Evolutionary conservation across 495 filamentous ascomycete genomes (phyloP).

Genomic region (Chaetomium tenue): DNA sequence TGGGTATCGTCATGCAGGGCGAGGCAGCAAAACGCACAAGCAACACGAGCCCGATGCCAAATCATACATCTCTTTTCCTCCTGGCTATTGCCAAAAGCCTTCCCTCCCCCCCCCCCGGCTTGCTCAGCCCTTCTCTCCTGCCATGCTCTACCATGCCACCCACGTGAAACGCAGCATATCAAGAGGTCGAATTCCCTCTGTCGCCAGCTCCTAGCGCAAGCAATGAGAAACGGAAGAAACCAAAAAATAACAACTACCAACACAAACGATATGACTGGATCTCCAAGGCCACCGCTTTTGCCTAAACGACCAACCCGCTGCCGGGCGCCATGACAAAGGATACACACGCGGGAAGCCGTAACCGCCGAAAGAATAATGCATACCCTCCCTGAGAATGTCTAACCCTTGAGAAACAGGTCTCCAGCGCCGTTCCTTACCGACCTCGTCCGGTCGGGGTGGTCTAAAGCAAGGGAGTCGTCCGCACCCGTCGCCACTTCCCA

Average conservation of each 20-base stretch:
- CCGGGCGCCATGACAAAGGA: constrained; percentile 11
- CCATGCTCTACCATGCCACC: background rate
- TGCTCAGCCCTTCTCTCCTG: background rate
- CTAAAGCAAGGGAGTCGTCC: constrained; percentile 84
- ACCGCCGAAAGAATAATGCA: constrained; percentile 7
- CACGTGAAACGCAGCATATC: background rate
- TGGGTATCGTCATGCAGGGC: background rate
- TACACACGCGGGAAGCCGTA: constrained; percentile 6
- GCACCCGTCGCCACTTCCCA: constrained; percentile 63
- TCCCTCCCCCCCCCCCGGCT: no score
- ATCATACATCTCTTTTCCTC: background rate
- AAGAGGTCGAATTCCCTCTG: background rate
- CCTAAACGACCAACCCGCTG: background rate
- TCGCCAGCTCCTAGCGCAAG: background rate
- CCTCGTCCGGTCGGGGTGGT: constrained; percentile 74
- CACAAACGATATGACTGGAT: background rate
- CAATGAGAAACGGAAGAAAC: background rate
- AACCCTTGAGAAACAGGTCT: constrained; percentile 57
- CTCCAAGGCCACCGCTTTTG: background rate
- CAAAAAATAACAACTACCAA: background rate
- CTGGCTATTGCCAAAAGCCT: background rate
- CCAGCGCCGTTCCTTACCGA: constrained; percentile 51
- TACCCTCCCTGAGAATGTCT: constrained; percentile 18
- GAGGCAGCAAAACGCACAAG: background rate
- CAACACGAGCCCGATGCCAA: background rate